phyloP scores from a whole-genome alignment of 1,284 basidiomycete species.

The Phenoliferia sp. region DNA sequence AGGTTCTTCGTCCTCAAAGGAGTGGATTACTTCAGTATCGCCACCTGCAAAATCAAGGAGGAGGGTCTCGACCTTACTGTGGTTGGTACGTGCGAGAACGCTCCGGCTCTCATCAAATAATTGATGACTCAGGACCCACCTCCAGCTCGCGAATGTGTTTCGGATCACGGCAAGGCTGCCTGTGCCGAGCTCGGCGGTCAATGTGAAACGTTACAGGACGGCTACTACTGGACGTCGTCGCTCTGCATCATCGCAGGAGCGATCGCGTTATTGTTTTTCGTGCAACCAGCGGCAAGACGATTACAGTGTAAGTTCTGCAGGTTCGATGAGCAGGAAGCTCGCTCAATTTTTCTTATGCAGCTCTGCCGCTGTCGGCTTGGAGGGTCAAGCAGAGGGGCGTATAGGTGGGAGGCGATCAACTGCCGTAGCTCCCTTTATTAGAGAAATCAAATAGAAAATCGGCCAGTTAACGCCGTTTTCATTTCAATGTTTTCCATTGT shows the following conservation, averaged over 20 bases:
- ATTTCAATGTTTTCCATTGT: too few species aligned
- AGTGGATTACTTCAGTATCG: constrained; percentile 78
- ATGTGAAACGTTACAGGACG: constrained; percentile 81
- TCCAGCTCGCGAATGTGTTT: constrained; percentile 70
- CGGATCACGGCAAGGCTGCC: constrained; percentile 74
- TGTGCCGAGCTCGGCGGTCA: constrained; percentile 72
- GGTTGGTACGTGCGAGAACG: constrained; percentile 8
- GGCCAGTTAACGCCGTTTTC: too few species aligned
- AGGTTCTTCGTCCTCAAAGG: constrained; percentile 87
- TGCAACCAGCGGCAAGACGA: constrained; percentile 75
- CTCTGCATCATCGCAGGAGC: constrained; percentile 74
- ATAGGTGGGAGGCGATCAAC: not conserved
- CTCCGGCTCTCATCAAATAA: not conserved
- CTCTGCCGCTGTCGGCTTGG: constrained; percentile 27
- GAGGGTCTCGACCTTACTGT: constrained; percentile 53
- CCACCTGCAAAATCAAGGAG: constrained; percentile 65
- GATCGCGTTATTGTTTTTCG: constrained; percentile 65
- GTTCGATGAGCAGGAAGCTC: not conserved
- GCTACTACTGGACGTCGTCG: constrained; percentile 81
- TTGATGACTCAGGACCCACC: too few species aligned
- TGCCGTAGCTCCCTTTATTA: too few species aligned
- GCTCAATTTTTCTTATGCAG: not conserved
- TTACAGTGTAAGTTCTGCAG: constrained; percentile 59
- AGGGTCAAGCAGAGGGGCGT: constrained; percentile 21
- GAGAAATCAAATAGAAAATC: too few species aligned